Base-by-base conservation (phyloP, 495 filamentous ascomycete species). In the Xanthoparmelia taractica region DNA sequence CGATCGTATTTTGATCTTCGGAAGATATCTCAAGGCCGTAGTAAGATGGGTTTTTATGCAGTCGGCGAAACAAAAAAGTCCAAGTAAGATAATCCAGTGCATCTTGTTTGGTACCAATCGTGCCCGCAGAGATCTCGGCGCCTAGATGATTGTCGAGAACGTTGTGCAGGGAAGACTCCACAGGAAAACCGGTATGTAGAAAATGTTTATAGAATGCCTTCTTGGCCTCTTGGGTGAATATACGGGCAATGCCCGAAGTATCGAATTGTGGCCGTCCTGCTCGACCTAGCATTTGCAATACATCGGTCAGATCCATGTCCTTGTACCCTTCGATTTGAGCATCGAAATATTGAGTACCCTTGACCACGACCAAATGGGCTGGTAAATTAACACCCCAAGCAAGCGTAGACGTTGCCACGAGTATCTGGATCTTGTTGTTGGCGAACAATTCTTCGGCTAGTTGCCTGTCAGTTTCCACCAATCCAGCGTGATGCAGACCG, bases 181-280 rank as follows among this genome's bases (percentile, higher is more conserved):
- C 94, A 0, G 94, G 94, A 75, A 99, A 99, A 6, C 94, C 94
- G 15, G 95, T 97, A 70, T 99, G 94, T 54, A 99, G 73, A 72
- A 99, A 99, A 76, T 99, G 92, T 78, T 97, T 99, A 77, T 99
- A 99, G 75, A 97, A 99, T n/a, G 91, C 90, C 74, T 99, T 99
- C 79, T 97, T 99, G 15, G 92, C 77, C 63, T 97, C 93, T 69
- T 99, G 92, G 0, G 95, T 97, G 74, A 97, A 96, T 67, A 99
- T 97, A 36, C 92, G 85, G 13, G 95, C 94, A 66, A 97, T 93
- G 65, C 95, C 94, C 0, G 92, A 94, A 55, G 85, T 86, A 70
- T 99, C 94, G 71, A 99, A 99, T 72, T 99, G 94, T 18, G 94
- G 94, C 60, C 94, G 87, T 18, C 94, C 94, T 25, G 94, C 94